Percentiles rank a stretch among this genome's conserved stretches.
Conservation (phyloP, 1,139 yeast genomes). For the Yamadazyma taylorii region DNA sequence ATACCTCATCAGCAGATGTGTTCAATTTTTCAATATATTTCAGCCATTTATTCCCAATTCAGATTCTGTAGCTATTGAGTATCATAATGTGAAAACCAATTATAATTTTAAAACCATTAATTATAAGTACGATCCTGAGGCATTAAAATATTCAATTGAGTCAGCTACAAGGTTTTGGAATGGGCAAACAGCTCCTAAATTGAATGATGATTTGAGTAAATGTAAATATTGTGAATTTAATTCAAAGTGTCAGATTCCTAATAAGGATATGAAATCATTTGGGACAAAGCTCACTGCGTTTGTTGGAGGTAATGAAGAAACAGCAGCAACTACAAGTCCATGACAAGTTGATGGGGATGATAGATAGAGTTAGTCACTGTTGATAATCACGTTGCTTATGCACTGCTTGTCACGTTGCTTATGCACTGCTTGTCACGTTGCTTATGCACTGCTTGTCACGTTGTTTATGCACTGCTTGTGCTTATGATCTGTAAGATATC, state of each 20-base stretch:
- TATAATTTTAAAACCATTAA: conserved; percentile 36
- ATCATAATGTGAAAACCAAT: conserved; percentile 40
- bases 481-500: conserved; percentile 40
- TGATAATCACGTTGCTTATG: too few relatives aligned
- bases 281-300: conserved; percentile 18
- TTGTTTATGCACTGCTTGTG: too few relatives aligned
- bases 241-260: conserved; percentile 33
- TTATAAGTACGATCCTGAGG: conserved; percentile 34
- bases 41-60: conserved; percentile 33
- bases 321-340: too few relatives aligned
- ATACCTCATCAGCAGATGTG: conserved; percentile 54
- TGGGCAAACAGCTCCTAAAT: conserved; percentile 48
- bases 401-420: too few relatives aligned
- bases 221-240: conserved; percentile 59
- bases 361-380: too few relatives aligned
- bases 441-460: too few relatives aligned
- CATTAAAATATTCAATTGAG: conserved; percentile 25
- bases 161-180: conserved; percentile 52
- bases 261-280: conserved; percentile 15
- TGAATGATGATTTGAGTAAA: conserved; percentile 33
- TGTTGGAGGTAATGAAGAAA: too few relatives aligned
- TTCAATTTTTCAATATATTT: conserved; percentile 46
- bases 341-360: too few relatives aligned
- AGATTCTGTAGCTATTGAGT: conserved; percentile 48
- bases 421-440: too few relatives aligned